Conservation (phyloP, 805 yeast species). For the Schizosaccharomyces lindneri region DNA sequence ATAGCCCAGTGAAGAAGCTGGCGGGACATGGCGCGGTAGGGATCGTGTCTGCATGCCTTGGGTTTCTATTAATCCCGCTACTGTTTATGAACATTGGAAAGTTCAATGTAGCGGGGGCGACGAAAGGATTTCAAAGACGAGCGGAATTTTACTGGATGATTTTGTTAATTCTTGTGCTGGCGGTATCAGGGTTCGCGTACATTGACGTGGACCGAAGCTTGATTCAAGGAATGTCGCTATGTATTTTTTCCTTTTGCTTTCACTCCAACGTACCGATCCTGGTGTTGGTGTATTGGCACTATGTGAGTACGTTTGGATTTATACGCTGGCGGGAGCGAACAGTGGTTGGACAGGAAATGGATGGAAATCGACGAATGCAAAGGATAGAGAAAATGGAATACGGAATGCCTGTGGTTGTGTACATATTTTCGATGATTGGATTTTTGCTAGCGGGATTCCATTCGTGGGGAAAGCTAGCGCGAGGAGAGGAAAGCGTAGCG, state of each 20-base stretch:
- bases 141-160: background rate
- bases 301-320: background rate
- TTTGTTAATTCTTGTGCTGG: background rate
- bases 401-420: background rate
- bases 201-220: background rate
- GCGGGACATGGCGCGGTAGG: background rate
- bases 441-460: background rate
- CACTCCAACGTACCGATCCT: background rate
- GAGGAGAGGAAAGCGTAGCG: background rate
- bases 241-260: background rate
- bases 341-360: background rate
- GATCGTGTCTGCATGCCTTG: background rate
- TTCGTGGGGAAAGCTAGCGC: background rate
- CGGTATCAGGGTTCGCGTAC: background rate
- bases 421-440: background rate
- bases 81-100: background rate
- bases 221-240: background rate
- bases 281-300: background rate
- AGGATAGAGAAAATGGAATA: background rate
- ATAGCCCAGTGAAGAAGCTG: background rate
- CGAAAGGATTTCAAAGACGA: background rate
- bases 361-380: too few relatives aligned
- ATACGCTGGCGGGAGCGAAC: background rate
- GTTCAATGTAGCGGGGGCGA: background rate
- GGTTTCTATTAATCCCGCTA: background rate